Conservation (phyloP, 306 rosid species). For the Betula pendula region DNA sequence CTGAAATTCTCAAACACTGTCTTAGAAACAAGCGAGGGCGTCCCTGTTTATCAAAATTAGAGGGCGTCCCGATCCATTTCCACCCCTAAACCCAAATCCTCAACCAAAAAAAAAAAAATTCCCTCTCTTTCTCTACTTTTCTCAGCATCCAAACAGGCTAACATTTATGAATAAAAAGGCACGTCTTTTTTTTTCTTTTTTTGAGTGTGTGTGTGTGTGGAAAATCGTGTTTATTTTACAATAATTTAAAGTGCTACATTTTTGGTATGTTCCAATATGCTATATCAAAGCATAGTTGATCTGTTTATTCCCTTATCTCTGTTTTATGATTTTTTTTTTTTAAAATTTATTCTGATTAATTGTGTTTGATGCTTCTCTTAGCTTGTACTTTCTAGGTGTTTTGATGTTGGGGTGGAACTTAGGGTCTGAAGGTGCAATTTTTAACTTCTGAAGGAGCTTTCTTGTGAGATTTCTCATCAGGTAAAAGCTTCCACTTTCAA, state of each 20-base stretch:
- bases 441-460: conserved; percentile 20
- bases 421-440: conserved; percentile 24
- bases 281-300: conserved; percentile 8
- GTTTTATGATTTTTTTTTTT: conserved; percentile 7
- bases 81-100: conserved; percentile 19
- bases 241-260: conserved; percentile 7
- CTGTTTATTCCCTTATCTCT: conserved; percentile 1
- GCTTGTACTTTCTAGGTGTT: conserved; percentile 2
- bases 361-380: not conserved
- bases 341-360: conserved; percentile 23
- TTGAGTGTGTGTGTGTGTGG: no score
- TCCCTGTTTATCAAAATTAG: conserved; percentile 44
- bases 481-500: conserved; percentile 19
- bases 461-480: conserved; percentile 28
- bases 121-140: conserved; percentile 33
- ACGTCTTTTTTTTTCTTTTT: not conserved
- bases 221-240: conserved; percentile 13
- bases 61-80: conserved; percentile 48
- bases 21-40: conserved; percentile 19
- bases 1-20: not conserved
- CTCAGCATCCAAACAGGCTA: conserved; percentile 17
- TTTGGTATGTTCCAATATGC: conserved; percentile 11
- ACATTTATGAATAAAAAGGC: conserved; percentile 19
- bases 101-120: conserved; percentile 18
- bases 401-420: conserved; percentile 25